Base-by-base conservation (phyloP, 2,329 filamentous ascomycete genomes). In the Talaromyces sp. region DNA sequence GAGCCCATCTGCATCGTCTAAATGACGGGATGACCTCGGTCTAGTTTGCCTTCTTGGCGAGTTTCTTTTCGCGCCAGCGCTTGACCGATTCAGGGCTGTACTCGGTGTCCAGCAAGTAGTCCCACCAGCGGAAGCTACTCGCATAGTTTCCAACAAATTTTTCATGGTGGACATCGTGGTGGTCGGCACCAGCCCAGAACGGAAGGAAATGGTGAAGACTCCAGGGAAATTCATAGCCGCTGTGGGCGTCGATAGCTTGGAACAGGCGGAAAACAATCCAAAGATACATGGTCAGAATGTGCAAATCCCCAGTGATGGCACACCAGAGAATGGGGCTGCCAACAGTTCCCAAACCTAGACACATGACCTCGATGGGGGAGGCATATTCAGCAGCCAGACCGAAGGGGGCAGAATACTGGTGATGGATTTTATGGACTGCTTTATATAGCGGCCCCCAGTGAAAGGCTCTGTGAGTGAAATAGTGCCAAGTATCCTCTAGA, bases 91-190 rank as follows among this genome's bases (percentile, higher is more conserved):
- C 93, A 41, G 90, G 86, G 58, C 90, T 91, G 65, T 91, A 91
- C 83, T 99, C 93, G 64, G 95, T 99, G 78, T 97, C 93, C 67
- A 98, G 84, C 68, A 88, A 76, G 76, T 89, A 96, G 80, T 99
- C 95, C 95, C 95, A 99, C 95, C 95, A 99, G 77, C 93, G 86
- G 86, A 99, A 99, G 82, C 91, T 96, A 73, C 92, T 96, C 56
- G 93, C 83, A 76, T 98, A 99, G 82, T 99, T 99, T 69, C 95
- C 95, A 65, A 99, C 92, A 80, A 99, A 99, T 75, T 92, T 91
- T 82, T 99, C 95, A 80, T 99, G 95, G 80, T 99, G 95, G 51
- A 92, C 82, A 72, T 99, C 95, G 80, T 99, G 95, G 80, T 98
- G 93, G 69, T 96, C 88, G 59, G 95, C 95, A 64, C 95, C 95